Conservation (phyloP, 1,139 yeast genomes). For the Zhuliangozyma blackwelliae region DNA sequence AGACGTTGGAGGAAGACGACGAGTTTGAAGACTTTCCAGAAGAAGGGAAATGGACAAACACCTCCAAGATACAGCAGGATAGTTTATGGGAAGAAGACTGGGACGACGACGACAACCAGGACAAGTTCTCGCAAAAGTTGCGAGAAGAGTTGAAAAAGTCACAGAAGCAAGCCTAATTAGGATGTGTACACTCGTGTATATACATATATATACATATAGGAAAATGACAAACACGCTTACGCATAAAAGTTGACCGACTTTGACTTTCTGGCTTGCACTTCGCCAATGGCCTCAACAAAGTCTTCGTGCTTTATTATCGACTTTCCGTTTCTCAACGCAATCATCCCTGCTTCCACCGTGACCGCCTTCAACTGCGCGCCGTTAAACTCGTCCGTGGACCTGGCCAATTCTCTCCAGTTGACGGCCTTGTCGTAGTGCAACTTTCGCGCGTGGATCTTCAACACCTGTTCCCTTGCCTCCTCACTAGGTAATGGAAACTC, state of each 20-base stretch:
- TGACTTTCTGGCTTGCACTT: conserved; percentile 95
- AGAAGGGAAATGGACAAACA: conserved; percentile 60
- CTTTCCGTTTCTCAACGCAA: conserved; percentile 94
- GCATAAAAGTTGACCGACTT: conserved; percentile 97
- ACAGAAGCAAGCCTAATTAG: conserved; percentile 7
- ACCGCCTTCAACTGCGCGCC: conserved; percentile 99
- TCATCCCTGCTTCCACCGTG: conserved; percentile 99
- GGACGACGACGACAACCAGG: conserved; percentile 91
- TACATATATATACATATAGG: not conserved
- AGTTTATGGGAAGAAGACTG: conserved; percentile 91
- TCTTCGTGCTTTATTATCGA: conserved; percentile 92
- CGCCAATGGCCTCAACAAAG: conserved; percentile 96
- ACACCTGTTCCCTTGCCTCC: conserved; percentile 93
- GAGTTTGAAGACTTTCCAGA: conserved; percentile 95
- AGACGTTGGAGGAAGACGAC: conserved; percentile 83
- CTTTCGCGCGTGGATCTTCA: conserved; percentile 95
- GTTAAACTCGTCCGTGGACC: conserved; percentile 96
- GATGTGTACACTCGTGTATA: not conserved
- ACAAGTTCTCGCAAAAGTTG: conserved; percentile 70
- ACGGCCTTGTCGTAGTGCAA: conserved; percentile 91
- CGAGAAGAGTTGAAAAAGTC: conserved; percentile 40
- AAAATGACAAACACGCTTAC: conserved; percentile 4
- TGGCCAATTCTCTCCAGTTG: conserved; percentile 96
- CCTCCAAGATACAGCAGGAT: conserved; percentile 39
- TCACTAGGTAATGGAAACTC: conserved; percentile 97